Evolutionary conservation across 306 rosid species (phyloP), one percentile per base, ranked within the genome.

Genomic region (Rosa chinensis): DNA sequence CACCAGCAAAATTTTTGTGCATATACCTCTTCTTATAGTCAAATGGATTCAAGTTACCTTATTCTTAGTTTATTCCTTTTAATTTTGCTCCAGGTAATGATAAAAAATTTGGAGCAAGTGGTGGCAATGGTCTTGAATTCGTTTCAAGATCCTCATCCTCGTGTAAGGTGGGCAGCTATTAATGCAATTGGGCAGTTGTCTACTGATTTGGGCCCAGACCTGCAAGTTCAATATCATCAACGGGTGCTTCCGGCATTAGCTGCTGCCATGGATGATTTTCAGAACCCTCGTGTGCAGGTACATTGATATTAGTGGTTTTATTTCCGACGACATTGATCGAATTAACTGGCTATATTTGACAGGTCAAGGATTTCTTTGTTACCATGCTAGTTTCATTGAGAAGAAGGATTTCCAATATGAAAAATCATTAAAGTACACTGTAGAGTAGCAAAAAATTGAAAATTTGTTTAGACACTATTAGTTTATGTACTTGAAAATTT

Each of bases 131-230:
- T 96, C 40, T 81, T 96, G 86, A 96, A 84, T 81, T 91, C 98
- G 39, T 96, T 96, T 78, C 96, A 90, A 43, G 97, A 96, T 81
- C 98, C 94, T 71, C 97, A 96, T 44, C 97, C 99, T 59, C 98
- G 98, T 78, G 99, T 96, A 63, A 93, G 99, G 83, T 96, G 99
- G 99, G 98, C 99, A 17, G 99, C 99, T 39, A 96, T 96, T 70
- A 93, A 96, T 90, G 98, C 98, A 43, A 93, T 93, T 32, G 99
- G 99, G 72, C 99, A 96, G 76, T 78, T 96, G 69, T 96, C 99
- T 77, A 93, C 99, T 10, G 99, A 96, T 84, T 82, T 96, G 92
- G 99, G 99, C 52, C 99, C 99, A 4, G 99, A 96, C 84, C 87
- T 96, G 85, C 99, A 96, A 86, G 88, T 86, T 73, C 90, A 91